Evolutionary conservation across 2,329 filamentous ascomycete species (phyloP), one percentile per base, ranked within the genome.

Genomic region (Aspergillus clavatus): DNA sequence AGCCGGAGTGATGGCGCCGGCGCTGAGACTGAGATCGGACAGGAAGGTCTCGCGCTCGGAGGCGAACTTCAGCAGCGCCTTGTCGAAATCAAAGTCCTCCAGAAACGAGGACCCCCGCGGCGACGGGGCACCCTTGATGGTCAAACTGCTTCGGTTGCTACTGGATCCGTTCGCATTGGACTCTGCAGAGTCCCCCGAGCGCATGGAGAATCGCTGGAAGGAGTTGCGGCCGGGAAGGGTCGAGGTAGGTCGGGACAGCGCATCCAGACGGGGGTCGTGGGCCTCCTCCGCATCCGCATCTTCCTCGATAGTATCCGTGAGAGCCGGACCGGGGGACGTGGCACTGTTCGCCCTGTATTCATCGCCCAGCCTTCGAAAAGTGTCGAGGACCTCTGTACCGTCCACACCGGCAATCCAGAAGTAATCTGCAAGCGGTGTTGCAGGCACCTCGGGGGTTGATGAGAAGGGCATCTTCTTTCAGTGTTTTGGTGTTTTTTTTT

Each of bases 11-110:
- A 88, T 86, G 31, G 87, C 86, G 29, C 90, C 89, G 18, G 90
- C 89, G 54, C 81, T 88, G 65, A 97, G 89, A 55, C 84, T 89
- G 43, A 97, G 78, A 65, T 98, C 93, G 53, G 95, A 88, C 42
- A 97, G 74, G 60, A 98, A 98, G 48, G 84, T 86, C 59, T 98
- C 93, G 53, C 93, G 79, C 72, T 97, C 91, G n/a, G 84, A 86
- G 37, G 93, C 89, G 66, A 98, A 98, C 71, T 96, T 97, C 60
- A 89, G 74, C 55, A 98, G 76, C 21, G 93, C 91, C 61, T 87
- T 84, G 64, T 97, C 93, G 60, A 98, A 98, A 67, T 97, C 93
- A 60, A 87, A 89, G 62, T 95, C 89, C 46, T 71, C 80, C 23
- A 81, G 67, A 21, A 67, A 59, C 14, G 66, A 62, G 5, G 64